phyloP scores from a whole-genome alignment of 1,284 basidiomycete species.

The Austroboletus novae-zelandiae region DNA sequence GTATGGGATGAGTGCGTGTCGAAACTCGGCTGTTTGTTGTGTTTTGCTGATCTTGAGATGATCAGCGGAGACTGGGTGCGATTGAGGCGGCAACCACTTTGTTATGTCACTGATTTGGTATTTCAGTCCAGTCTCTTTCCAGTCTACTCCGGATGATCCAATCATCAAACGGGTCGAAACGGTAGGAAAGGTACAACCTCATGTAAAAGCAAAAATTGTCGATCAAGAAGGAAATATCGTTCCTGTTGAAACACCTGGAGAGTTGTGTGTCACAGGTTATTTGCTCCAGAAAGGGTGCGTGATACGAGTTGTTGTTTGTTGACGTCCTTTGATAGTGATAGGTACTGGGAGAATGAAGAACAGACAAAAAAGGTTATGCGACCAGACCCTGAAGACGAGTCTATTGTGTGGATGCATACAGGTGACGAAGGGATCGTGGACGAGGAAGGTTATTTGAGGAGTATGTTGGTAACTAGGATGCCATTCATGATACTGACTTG shows the following conservation, averaged over 20 bases:
- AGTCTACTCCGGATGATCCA: constrained; percentile 65
- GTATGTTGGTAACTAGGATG: constrained; percentile 38
- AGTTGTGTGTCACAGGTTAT: constrained; percentile 75
- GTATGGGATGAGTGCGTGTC: constrained; percentile 77
- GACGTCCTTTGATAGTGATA: constrained; percentile 24
- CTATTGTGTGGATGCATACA: constrained; percentile 79
- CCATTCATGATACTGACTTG: constrained; percentile 8
- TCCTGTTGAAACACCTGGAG: constrained; percentile 67
- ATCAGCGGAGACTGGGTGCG: constrained; percentile 58
- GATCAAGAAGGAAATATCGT: constrained; percentile 59
- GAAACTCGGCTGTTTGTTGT: neutral
- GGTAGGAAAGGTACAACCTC: constrained; percentile 73
- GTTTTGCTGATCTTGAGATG: constrained; percentile 20
- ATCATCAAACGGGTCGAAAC: constrained; percentile 76
- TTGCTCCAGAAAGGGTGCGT: constrained; percentile 73
- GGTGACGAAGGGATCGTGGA: constrained; percentile 85
- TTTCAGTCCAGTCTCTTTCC: constrained; percentile 76
- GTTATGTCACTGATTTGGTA: constrained; percentile 1
- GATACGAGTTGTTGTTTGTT: neutral
- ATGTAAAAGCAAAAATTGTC: constrained; percentile 75
- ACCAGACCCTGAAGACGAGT: constrained; percentile 47
- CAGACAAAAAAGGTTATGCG: constrained; percentile 68
- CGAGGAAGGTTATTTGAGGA: constrained; percentile 75
- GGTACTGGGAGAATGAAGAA: constrained; percentile 76
- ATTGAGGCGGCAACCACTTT: neutral